Base-by-base conservation (phyloP, 2,329 filamentous ascomycete genomes). In the Sclerotinia nivalis region DNA sequence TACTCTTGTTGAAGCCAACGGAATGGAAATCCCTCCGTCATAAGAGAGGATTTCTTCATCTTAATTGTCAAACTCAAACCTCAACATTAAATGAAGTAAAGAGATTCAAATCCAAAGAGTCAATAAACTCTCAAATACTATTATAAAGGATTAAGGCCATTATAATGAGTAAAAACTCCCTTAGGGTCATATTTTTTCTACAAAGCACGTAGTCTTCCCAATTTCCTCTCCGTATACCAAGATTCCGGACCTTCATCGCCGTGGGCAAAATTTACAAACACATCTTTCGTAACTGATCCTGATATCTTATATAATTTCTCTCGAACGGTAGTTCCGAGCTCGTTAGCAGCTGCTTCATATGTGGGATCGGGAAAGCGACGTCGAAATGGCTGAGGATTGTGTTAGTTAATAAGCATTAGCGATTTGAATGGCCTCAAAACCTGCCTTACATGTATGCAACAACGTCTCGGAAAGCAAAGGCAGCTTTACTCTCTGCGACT, bases 391-490 rank as follows among this genome's bases (percentile, higher is more conserved):
- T 49, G 47, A 47, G 18, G 47, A 49, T 49, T 49, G 20, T n/a
- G 47, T n/a, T 49, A n/a, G 47, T 49, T 49, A 7, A 49, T 37
- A 31, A 47, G 18, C 2, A 20, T 20, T 6, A 6, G 18, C 5
- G 15, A 20, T 47, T 18, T 20, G 15, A 18, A 47, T 20, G 6
- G 45, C 5, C 45, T 47, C 45, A 20, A 6, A 18, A 47, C 8
- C 5, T 22, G 47, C 28, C 54, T 59, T 58, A 67, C 52, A 47
- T n/a, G 43, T 43, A 55, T 20, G 40, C 40, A 47, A 60, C 54
- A 15, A 50, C 43, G 12, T 68, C 37, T 50, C 65, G 13, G 43
- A 59, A 47, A 31, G 52, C 7, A 49, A 45, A 68, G 25, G 65
- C 65, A 9, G 65, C 40, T 18, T 7, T 31, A 20, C 22, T 40